These are phyloP conservation scores for Colletotrichum lentis DNA, from an alignment of 2,329 filamentous ascomycete genomes.

Conservation along the genomic window DNA sequence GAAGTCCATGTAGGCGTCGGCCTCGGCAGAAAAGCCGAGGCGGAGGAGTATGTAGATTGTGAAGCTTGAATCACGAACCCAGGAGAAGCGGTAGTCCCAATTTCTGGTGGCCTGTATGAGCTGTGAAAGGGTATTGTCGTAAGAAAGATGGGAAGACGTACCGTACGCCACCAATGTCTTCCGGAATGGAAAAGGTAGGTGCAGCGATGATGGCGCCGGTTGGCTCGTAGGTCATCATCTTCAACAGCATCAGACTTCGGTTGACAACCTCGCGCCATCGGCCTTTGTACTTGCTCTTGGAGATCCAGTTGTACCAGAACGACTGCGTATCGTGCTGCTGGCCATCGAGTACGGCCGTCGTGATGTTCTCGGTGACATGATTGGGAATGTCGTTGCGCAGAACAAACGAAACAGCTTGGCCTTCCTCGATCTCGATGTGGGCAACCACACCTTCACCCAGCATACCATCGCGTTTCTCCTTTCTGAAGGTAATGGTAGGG, in stretches of 20 bases:
- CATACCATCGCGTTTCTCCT: constrained; percentile 60
- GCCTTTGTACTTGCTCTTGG: constrained; percentile 74
- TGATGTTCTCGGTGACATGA: constrained; percentile 66
- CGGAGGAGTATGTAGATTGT: constrained; percentile 80
- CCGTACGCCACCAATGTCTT: constrained; percentile 72
- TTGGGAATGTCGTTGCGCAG: constrained; percentile 68
- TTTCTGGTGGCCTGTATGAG: constrained; percentile 52
- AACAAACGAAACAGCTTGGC: constrained; percentile 74
- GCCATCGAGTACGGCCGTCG: constrained; percentile 63
- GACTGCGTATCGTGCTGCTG: constrained; percentile 75
- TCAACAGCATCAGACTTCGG: constrained; percentile 76
- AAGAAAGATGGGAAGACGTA: constrained; percentile 39
- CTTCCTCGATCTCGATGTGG: constrained; percentile 67
- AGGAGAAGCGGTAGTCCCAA: constrained; percentile 80
- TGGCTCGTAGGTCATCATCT: constrained; percentile 79
- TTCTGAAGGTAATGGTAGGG: constrained; percentile 64
- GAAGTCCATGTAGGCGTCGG: constrained; percentile 80
- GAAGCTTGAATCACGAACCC: constrained; percentile 81
- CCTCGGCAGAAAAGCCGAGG: constrained; percentile 78
- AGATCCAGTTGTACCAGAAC: constrained; percentile 79
- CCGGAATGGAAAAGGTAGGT: constrained; percentile 79
- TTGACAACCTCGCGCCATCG: constrained; percentile 76
- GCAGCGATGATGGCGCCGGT: constrained; percentile 80
- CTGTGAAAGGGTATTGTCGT: neutral
- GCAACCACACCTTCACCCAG: constrained; percentile 71